These are phyloP conservation scores for Aureobasidium sp. DNA, from an alignment of 2,329 filamentous ascomycete species.

Conservation along the genomic window DNA sequence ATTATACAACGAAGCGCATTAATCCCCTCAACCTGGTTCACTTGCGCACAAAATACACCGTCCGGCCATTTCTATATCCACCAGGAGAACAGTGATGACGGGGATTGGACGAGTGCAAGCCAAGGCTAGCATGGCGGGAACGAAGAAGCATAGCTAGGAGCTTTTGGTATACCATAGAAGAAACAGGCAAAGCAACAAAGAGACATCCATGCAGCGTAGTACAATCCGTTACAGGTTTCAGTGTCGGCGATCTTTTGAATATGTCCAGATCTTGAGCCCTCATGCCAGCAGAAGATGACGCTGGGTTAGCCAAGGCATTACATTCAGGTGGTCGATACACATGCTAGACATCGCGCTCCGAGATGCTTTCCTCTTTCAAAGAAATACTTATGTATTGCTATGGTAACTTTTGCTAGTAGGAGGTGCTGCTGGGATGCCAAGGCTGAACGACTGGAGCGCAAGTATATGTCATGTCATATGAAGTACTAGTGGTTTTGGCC, in stretches of 20 bases:
- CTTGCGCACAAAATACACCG: too few relatives aligned
- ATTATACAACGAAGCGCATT: constrained; percentile 6
- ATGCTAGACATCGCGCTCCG: too few relatives aligned
- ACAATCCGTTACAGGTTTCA: background rate
- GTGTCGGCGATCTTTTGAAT: too few relatives aligned
- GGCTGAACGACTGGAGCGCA: background rate
- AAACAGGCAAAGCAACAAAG: constrained; percentile 8
- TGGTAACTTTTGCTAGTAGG: too few relatives aligned
- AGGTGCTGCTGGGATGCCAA: constrained; percentile 1
- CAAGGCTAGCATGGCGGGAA: background rate
- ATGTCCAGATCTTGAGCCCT: too few relatives aligned
- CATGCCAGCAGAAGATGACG: too few relatives aligned
- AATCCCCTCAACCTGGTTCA: background rate
- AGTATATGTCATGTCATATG: constrained; percentile 10
- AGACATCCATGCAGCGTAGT: constrained; percentile 2
- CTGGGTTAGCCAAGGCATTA: too few relatives aligned
- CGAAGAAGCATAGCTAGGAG: constrained; percentile 8
- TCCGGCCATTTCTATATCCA: background rate
- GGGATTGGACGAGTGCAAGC: background rate
- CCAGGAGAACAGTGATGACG: background rate
- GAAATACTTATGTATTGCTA: too few relatives aligned
- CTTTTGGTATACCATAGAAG: constrained; percentile 10
- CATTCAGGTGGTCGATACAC: too few relatives aligned
- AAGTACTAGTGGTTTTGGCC: background rate
- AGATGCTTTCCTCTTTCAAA: too few relatives aligned